These are phyloP conservation scores for Pulveroboletus sp. DNA, from an alignment of 768 basidiomycete genomes.

Conservation along the genomic window DNA sequence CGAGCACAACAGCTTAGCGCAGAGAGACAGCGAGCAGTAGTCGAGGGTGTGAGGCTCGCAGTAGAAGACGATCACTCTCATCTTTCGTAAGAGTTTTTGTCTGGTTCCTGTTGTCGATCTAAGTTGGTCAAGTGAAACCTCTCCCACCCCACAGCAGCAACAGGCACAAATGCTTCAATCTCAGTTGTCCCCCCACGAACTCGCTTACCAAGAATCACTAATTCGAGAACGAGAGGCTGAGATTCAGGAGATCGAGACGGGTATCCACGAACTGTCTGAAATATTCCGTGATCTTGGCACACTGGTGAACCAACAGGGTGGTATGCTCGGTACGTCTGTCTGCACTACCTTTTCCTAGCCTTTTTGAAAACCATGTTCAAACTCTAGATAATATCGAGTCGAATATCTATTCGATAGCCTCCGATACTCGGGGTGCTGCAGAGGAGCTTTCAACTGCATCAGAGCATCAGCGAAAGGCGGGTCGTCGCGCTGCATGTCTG, in stretches of 20 bases:
- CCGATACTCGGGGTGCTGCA: constrained; percentile 76
- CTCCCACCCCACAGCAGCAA: constrained; percentile 51
- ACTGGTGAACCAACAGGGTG: constrained; percentile 89
- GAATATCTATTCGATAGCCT: constrained; percentile 83
- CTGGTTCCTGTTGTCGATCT: not conserved
- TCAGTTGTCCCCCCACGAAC: constrained; percentile 83
- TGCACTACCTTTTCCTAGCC: not conserved
- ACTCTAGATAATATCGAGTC: constrained; percentile 86
- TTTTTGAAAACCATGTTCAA: not conserved
- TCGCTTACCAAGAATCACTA: constrained; percentile 93
- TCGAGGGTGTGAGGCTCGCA: constrained; percentile 78
- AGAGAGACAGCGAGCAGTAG: constrained; percentile 83
- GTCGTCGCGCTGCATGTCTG: constrained; percentile 83
- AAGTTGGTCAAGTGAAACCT: constrained; percentile 29
- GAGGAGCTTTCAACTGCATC: constrained; percentile 86
- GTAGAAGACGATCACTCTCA: constrained; percentile 67
- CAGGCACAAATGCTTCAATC: constrained; percentile 67
- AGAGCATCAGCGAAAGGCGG: constrained; percentile 93
- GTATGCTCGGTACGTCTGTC: constrained; percentile 74
- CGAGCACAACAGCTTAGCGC: constrained; percentile 86
- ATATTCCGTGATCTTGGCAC: constrained; percentile 97
- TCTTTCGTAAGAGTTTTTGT: constrained; percentile 13
- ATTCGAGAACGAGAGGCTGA: constrained; percentile 80
- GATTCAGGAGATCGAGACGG: constrained; percentile 93
- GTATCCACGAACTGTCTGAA: constrained; percentile 92